A percentile compares a stretch with the other conserved stretches of the same genome.
Conservation (phyloP, 2,329 filamentous ascomycete species). For the Calonectria pauciramosa region DNA sequence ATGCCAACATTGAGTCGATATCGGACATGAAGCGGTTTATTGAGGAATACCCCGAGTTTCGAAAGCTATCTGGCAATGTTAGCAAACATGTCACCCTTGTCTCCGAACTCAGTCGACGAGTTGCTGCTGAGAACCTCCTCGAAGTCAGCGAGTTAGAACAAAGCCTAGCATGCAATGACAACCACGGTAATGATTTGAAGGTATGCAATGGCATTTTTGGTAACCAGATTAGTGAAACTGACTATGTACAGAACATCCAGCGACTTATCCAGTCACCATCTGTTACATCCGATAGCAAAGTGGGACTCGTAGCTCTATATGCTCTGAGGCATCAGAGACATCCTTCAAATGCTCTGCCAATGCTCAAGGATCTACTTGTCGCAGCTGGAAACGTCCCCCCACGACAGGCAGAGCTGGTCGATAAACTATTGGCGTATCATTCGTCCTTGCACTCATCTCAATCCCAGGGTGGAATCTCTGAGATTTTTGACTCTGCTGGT, state of each 20-base stretch:
- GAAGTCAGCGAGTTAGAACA: conserved; percentile 98
- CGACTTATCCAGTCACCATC: conserved; percentile 84
- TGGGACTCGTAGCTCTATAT: conserved; percentile 93
- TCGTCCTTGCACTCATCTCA: conserved; percentile 86
- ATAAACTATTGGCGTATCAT: conserved; percentile 87
- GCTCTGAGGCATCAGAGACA: conserved; percentile 92
- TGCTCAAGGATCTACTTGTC: conserved; percentile 87
- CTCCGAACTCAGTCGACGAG: conserved; percentile 89
- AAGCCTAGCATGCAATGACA: conserved; percentile 96
- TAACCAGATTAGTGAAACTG: conserved; percentile 31
- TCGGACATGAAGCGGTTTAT: conserved; percentile 99
- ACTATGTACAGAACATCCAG: conserved; percentile 77
- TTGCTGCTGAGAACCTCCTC: conserved; percentile 88
- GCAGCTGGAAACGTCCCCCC: conserved; percentile 86
- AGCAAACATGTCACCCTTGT: conserved; percentile 98
- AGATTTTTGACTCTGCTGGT: conserved; percentile 91
- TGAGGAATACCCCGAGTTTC: conserved; percentile 98
- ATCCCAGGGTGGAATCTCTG: conserved; percentile 83
- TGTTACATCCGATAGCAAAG: conserved; percentile 85
- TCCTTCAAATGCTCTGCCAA: conserved; percentile 83
- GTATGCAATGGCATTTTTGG: conserved; percentile 57
- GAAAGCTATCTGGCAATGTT: conserved; percentile 96
- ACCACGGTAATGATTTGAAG: conserved; percentile 92
- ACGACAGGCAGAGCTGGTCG: conserved; percentile 82
- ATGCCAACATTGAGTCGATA: conserved; percentile 96